Evolutionary conservation across 495 filamentous ascomycete genomes (phyloP), one percentile per base, ranked within the genome.

Genomic region (Aspergillus kassunensis): DNA sequence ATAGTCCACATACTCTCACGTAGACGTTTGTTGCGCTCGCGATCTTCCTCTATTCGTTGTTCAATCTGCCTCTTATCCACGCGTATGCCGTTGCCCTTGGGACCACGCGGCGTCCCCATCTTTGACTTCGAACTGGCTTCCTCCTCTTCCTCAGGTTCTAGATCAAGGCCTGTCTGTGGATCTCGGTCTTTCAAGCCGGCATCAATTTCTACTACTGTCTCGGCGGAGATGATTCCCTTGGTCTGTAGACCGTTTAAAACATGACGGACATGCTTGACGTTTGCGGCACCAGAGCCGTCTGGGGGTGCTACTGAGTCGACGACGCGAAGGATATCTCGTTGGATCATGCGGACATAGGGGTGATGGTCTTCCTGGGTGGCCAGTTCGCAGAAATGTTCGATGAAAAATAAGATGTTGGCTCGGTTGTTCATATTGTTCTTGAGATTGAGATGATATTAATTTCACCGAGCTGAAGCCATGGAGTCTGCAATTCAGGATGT

Each of bases 331-430:
- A 97, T 91, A 62, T 99, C 95, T 20, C 91, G 77, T 63, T 96
- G 88, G 68, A 99, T 91, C 90, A 97, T 95, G 44, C 85, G 83
- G 15, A 93, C 81, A 63, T 91, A 97, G 21, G 88, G 83, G 15
- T 73, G 63, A 59, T 91, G 80, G 51, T 83, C 78, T 49, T 95
- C 88, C 44, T 82, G 82, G 15, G 80, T 76, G 13, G 89, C 86
- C 76, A 90, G 81, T 61, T 97, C 92, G 69, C 92, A 89, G 48
- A 99, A 85, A 54, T 90, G 86, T 65, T 97, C 92, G 63, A 97
- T 84, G 74, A 99, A 97, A 72, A 93, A 97, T 87, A 99, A 92
- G 67, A 99, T 96, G 62, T 99, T 99, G 25, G 95, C 95, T 37
- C 92, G 78, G 40, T 84, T 96, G 72, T 99, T 99, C 86, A 97